Percentiles rank a stretch among this genome's conserved stretches.
phyloP scores from a whole-genome alignment of 2,329 filamentous ascomycete genomes.

The Moelleriella libera region DNA sequence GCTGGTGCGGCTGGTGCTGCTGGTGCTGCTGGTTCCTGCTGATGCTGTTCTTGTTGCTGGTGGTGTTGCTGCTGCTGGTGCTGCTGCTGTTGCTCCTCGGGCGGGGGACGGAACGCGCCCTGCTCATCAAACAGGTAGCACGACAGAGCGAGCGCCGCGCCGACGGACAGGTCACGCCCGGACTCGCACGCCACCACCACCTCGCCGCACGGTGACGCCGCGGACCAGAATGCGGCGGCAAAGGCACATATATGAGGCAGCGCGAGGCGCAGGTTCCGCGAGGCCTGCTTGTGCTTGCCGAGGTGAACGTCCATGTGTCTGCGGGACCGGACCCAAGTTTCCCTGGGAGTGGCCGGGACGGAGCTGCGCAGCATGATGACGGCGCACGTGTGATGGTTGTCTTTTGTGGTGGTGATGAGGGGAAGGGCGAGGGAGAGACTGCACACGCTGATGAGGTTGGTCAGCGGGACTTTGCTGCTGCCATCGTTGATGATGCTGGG shows the following conservation, averaged over 20 bases:
- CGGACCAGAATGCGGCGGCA: constrained; percentile 21
- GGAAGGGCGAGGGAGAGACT: not conserved
- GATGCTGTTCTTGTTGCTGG: no score
- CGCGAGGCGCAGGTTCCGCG: constrained; percentile 64
- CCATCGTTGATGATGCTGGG: not conserved
- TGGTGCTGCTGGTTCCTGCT: no score
- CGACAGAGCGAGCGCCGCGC: constrained; percentile 59
- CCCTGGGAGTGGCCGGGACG: constrained; percentile 24
- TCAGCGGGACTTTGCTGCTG: constrained; percentile 12
- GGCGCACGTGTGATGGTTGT: constrained; percentile 13
- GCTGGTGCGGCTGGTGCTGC: no score
- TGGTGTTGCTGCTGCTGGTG: no score
- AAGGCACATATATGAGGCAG: constrained; percentile 50
- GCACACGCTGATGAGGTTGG: constrained; percentile 22
- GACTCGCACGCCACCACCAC: constrained; percentile 57
- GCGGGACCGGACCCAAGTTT: constrained; percentile 22
- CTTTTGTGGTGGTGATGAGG: constrained; percentile 12
- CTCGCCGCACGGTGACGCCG: constrained; percentile 1
- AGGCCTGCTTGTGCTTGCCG: constrained; percentile 61
- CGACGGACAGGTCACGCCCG: constrained; percentile 70
- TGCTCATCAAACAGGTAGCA: constrained; percentile 59
- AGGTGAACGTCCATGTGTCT: constrained; percentile 45
- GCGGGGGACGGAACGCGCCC: constrained; percentile 27
- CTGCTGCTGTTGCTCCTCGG: not conserved
- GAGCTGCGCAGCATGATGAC: constrained; percentile 27